Evolutionary conservation across 257 asterid species (phyloP).

Genomic region (Nicotiana noctiflora): DNA sequence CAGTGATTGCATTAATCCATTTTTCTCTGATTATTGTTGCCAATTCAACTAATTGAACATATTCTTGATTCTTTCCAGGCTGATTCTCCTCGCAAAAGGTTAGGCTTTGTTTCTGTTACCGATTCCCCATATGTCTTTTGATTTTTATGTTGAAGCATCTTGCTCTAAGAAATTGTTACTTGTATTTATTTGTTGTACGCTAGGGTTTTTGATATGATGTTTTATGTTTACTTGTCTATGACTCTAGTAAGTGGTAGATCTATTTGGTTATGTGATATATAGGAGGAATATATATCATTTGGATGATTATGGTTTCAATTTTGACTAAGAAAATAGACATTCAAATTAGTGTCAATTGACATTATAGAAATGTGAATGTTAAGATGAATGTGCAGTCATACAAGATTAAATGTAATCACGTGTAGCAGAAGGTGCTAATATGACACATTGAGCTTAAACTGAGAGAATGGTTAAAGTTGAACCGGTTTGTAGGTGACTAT

Average conservation of each 20-base stretch:
- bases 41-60: neutral
- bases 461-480: too few species aligned
- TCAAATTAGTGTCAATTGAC: neutral
- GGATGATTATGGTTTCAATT: neutral
- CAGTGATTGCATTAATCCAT: neutral
- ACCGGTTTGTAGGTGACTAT: too few species aligned
- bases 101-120: neutral
- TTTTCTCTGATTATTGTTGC: neutral
- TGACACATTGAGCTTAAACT: neutral
- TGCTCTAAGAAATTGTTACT: neutral
- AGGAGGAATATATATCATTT: neutral
- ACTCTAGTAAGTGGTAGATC: neutral
- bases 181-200: neutral
- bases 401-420: neutral
- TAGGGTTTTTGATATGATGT: neutral
- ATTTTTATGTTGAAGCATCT: neutral
- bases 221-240: neutral
- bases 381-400: neutral
- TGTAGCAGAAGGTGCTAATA: neutral
- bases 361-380: neutral
- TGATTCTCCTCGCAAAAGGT: conserved; percentile 17
- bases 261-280: neutral
- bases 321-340: neutral
- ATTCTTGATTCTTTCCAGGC: neutral
- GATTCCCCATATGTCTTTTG: neutral